Base-by-base conservation (phyloP, 2,329 filamentous ascomycete species). In the Lachnellula suecica region DNA sequence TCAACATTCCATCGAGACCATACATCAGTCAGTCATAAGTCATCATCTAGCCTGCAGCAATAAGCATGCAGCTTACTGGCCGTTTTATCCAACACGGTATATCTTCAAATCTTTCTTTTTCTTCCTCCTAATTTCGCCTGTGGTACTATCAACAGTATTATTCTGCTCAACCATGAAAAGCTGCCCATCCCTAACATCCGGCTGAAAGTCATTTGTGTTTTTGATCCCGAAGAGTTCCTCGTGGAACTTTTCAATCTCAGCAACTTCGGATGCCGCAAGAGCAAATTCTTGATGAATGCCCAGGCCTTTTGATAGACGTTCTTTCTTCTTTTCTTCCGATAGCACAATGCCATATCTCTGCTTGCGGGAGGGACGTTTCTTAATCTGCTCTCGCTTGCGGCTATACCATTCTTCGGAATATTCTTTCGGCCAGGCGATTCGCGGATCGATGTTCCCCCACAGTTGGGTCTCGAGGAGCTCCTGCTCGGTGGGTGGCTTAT, bases 401-500 rank as follows among this genome's bases (percentile, higher is more conserved):
- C 60, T 63, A 45, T 74, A 68, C 79, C 79, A 83, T 17, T 68
- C 66, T 4, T 72, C 60, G 0, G 76, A 71, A 41, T 71, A 71
- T 2, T 67, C 67, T 41, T 74, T 71, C 1, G 71, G 71, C 66
- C 73, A 76, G 47, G 80, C 76, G 2, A 76, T 70, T 1, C 74
- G 73, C 0, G 80, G 81, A 61, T 85, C 77, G 2, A 81, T 69
- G 44, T 73, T 68, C 1, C 72, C 66, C 57, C 73, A 83, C 5
- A 71, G 56, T 22, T 69, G 70, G 24, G 68, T 64, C 4, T 57
- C 47, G 10, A 53, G 34, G 13, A 57, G 19, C 15, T 56, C 53
- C 38, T 48, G 41, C 11, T 42, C 25, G 13, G 41, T 47, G 1
- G 54, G 45, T 19, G n/a, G 20, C 7, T 47, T 23, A 9, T 44